Evolutionary conservation across 352 stramenopile species (phyloP), one percentile per base, ranked within the genome.

Genomic region (Albugo laibachii): DNA sequence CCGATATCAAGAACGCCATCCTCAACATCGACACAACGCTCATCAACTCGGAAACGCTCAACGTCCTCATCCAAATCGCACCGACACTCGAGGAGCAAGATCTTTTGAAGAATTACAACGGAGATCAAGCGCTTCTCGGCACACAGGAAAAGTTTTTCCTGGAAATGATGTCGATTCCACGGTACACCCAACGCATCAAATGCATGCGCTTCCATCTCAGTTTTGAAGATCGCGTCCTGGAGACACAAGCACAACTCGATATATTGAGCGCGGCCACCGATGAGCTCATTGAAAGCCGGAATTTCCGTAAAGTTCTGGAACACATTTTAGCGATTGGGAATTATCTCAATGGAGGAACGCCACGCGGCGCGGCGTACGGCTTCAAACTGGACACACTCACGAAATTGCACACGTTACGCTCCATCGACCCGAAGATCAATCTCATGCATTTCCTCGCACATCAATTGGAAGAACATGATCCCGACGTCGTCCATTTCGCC

Each of bases 381-480:
- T 96, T 95, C 63, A 93, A 93, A 56, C 57, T 95, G 10, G 81
- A 94, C 48, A 87, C 78, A 18, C 62, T 96, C 13, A 78, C 58
- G 31, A 96, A 96, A 58, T 59, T 96, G 31, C 70, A 86, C 46
- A 79, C 73, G 12, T 62, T 94, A 15, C 91, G 92, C 50, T 82
- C 70, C 0, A 59, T 87, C 1, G 78, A 92, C 38, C 69, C 73
- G 31, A 70, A 73, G 36, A 58, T 88, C 15, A 88, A 72, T 13
- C 55, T 92, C 45, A 85, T 91, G 72, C 66, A 91, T 50, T 91
- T 79, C 41, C 43, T 91, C 44, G 45, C 84, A 36, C 72, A 65
- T 48, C 74, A 87, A 47, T 46, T 91, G 10, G 74, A 87, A 66
- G 74, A 85, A 53, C 76, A 79, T 42, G 45, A 66, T 5, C 74